These are phyloP conservation scores for Lichtheimia corymbifera DNA, from an alignment of 371 early-diverging fungal genomes.

Conservation along the genomic window DNA sequence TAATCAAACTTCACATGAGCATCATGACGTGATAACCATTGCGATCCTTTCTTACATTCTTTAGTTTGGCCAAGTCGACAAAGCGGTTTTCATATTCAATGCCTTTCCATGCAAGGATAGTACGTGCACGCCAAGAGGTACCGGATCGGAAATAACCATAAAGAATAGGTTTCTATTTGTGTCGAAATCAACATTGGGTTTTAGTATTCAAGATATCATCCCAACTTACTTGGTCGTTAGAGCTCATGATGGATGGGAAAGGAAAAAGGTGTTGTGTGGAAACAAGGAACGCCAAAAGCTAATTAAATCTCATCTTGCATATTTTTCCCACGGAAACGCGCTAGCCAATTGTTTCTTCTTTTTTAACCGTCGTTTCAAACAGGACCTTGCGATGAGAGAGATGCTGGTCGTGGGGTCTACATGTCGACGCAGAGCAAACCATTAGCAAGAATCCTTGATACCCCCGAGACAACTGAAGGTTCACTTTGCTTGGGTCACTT, in stretches of 20 bases:
- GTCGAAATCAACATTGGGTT: not conserved
- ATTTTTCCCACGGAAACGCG: not conserved
- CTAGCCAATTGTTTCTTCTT: not conserved
- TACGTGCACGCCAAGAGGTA: constrained; percentile 79
- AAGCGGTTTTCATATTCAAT: constrained; percentile 65
- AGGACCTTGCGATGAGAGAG: constrained; percentile 1
- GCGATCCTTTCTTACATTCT: constrained; percentile 57
- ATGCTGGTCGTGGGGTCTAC: not conserved
- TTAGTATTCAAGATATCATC: not conserved
- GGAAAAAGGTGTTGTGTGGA: not conserved
- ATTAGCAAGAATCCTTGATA: no score
- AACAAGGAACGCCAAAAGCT: not conserved
- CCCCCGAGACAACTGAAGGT: no score
- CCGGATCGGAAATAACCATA: constrained; percentile 81
- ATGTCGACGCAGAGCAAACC: not conserved
- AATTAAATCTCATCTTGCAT: not conserved
- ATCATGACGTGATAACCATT: not conserved
- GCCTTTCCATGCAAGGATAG: constrained; percentile 74
- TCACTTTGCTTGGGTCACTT: no score
- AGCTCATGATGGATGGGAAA: not conserved
- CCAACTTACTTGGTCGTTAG: not conserved
- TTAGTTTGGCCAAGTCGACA: constrained; percentile 70
- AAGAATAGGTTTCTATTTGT: constrained; percentile 46
- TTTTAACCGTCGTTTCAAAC: constrained; percentile 1
- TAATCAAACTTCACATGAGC: not conserved